Conservation (phyloP, 805 yeast genomes). For the Saturnispora halmiae region DNA sequence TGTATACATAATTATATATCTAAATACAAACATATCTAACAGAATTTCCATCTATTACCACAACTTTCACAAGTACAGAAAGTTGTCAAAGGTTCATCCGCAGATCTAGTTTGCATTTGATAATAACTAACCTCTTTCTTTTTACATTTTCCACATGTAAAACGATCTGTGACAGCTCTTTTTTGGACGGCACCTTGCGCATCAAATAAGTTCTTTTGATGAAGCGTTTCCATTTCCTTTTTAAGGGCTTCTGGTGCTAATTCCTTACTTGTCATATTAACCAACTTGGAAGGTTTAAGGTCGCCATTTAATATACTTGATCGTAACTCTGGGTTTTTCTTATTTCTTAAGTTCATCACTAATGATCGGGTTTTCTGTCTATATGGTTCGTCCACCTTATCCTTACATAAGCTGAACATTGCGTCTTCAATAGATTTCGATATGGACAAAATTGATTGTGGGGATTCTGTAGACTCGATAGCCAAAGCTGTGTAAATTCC, state of each 20-base stretch:
- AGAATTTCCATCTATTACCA: conserved; percentile 97
- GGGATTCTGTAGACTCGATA: conserved; percentile 51
- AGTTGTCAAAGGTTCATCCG: conserved; percentile 97
- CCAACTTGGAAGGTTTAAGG: conserved; percentile 55
- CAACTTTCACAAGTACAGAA: conserved; percentile 97
- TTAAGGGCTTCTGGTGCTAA: conserved; percentile 90
- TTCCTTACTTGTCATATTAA: conserved; percentile 83
- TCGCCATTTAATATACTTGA: conserved; percentile 57
- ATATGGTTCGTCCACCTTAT: conserved; percentile 52
- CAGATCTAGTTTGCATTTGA: conserved; percentile 96
- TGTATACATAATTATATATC: too few species aligned
- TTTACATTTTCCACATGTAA: conserved; percentile 96
- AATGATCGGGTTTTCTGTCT: conserved; percentile 79
- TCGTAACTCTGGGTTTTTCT: conserved; percentile 81
- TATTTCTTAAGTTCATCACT: conserved; percentile 79
- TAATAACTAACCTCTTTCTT: conserved; percentile 94
- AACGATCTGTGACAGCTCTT: conserved; percentile 92
- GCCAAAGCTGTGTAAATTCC: conserved; percentile 88
- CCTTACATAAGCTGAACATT: conserved; percentile 53
- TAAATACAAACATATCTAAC: conserved; percentile 33
- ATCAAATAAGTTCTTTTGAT: conserved; percentile 82
- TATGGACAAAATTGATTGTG: conserved; percentile 46
- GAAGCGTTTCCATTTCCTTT: conserved; percentile 75
- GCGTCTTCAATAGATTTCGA: conserved; percentile 68
- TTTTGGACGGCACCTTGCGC: conserved; percentile 97